phyloP scores from a whole-genome alignment of 2,329 filamentous ascomycete genomes.

The Pseudopyrenochaeta lycopersici region DNA sequence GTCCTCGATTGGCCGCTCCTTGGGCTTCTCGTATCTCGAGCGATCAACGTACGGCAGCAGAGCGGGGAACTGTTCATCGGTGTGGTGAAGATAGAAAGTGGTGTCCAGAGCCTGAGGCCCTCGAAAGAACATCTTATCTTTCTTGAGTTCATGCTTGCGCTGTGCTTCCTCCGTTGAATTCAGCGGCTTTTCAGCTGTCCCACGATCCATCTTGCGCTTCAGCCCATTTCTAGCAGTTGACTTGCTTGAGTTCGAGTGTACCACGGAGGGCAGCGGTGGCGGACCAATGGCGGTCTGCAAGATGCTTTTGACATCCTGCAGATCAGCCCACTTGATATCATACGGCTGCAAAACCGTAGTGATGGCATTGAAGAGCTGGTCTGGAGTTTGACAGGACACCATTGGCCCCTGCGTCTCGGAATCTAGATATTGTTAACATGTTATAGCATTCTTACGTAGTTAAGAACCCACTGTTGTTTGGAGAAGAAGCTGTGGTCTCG shows the following conservation, averaged over 20 bases:
- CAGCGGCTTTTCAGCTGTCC: neutral
- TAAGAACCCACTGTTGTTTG: neutral
- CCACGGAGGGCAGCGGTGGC: neutral
- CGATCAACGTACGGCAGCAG: neutral
- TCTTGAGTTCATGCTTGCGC: too few relatives aligned
- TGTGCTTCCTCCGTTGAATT: too few relatives aligned
- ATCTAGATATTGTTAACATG: neutral
- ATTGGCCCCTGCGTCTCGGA: neutral
- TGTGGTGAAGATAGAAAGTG: slow-evolving; percentile 13
- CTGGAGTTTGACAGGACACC: neutral
- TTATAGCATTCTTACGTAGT: neutral
- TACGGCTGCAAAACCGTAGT: neutral
- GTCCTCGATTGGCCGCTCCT: neutral
- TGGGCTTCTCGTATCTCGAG: neutral
- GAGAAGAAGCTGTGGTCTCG: neutral
- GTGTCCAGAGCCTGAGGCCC: too few relatives aligned
- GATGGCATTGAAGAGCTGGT: neutral
- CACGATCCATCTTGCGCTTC: neutral
- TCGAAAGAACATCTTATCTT: too few relatives aligned
- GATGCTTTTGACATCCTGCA: neutral
- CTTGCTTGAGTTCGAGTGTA: neutral
- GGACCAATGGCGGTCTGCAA: neutral
- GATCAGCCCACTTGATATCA: neutral
- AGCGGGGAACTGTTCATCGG: slow-evolving; percentile 1
- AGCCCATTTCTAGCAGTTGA: neutral